Conservation (phyloP, 179 eudicot species). For the Pouteria campechiana region DNA sequence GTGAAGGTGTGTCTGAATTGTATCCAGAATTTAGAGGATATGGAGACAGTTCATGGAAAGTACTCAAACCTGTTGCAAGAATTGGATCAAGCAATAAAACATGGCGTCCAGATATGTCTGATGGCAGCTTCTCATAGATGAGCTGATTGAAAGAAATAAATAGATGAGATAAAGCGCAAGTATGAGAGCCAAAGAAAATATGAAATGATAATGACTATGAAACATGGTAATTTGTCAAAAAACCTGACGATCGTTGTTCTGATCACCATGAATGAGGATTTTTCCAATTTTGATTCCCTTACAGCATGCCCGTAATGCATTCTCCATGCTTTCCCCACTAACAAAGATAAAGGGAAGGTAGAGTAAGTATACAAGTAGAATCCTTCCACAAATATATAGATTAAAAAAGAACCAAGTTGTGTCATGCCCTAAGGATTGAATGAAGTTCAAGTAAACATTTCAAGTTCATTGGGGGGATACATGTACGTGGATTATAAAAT, state of each 20-base stretch:
- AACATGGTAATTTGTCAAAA: not conserved
- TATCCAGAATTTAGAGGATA: too few relatives aligned
- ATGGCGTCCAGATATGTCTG: conserved; percentile 53
- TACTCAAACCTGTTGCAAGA: conserved; percentile 42
- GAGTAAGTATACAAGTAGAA: not conserved
- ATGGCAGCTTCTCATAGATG: conserved; percentile 55
- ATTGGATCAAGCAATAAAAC: conserved; percentile 57
- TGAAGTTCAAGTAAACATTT: not conserved
- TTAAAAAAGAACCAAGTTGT: not conserved
- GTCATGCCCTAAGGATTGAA: not conserved
- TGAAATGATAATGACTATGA: not conserved
- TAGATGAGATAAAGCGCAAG: not conserved
- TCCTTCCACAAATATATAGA: not conserved
- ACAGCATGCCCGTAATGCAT: conserved; percentile 57
- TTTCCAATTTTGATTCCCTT: conserved; percentile 59
- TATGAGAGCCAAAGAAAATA: not conserved
- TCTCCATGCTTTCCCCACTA: conserved; percentile 72
- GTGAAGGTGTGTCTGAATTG: too few relatives aligned
- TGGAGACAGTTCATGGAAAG: too few relatives aligned
- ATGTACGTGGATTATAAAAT: too few relatives aligned
- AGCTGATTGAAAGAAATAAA: conserved; percentile 19
- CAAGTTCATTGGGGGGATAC: not conserved
- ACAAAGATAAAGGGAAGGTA: not conserved
- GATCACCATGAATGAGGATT: conserved; percentile 47
- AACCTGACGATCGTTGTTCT: conserved; percentile 34